Conservation (phyloP, 1,284 basidiomycete species). For the Heterobasidion irregulare region DNA sequence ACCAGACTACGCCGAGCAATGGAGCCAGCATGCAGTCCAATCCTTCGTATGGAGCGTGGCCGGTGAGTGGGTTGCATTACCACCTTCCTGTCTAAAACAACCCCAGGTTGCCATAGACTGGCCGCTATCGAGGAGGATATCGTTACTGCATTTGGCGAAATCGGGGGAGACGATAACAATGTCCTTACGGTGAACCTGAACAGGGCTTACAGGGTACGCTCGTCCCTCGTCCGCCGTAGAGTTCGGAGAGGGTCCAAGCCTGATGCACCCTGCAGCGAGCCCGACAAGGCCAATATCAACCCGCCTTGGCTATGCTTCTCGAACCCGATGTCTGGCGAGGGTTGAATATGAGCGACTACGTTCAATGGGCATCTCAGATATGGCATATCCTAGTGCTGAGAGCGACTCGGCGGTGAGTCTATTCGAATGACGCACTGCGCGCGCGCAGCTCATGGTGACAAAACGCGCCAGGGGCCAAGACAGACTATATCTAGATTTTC, state of each 20-base stretch:
- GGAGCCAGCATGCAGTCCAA: slow-evolving; percentile 65
- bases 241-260: not conserved
- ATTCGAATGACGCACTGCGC: not conserved
- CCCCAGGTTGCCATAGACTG: slow-evolving; percentile 56
- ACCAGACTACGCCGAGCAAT: slow-evolving; percentile 50
- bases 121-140: slow-evolving; percentile 61
- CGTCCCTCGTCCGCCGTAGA: not conserved
- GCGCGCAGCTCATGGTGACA: not conserved
- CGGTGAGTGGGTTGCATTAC: slow-evolving; percentile 32
- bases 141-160: slow-evolving; percentile 55
- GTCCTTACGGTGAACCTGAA: slow-evolving; percentile 54
- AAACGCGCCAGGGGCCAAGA: slow-evolving; percentile 43
- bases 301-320: slow-evolving; percentile 53
- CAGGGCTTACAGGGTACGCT: slow-evolving; percentile 51
- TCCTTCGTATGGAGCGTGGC: slow-evolving; percentile 61
- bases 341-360: slow-evolving; percentile 53
- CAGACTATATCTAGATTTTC: slow-evolving; percentile 52
- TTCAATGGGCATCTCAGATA: slow-evolving; percentile 60
- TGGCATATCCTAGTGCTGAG: slow-evolving; percentile 69
- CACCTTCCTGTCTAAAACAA: not conserved
- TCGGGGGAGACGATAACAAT: slow-evolving; percentile 50
- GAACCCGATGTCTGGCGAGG: slow-evolving; percentile 65
- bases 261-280: slow-evolving; percentile 38
- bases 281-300: slow-evolving; percentile 57
- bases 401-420: slow-evolving; percentile 53